These are phyloP conservation scores for Clavaria fumosa DNA, from an alignment of 768 basidiomycete genomes.

Conservation along the genomic window DNA sequence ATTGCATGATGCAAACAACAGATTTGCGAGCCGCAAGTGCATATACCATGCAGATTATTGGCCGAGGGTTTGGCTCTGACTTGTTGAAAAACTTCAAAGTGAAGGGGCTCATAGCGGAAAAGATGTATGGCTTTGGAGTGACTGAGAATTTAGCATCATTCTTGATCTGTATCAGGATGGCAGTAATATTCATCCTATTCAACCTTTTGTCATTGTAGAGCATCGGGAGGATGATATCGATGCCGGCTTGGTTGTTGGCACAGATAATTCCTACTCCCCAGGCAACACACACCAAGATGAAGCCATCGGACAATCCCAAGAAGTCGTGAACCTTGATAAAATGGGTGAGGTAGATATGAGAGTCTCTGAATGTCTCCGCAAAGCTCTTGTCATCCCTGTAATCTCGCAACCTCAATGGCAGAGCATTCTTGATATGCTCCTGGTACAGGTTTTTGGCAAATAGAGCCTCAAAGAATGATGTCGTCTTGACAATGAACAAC, in stretches of 20 bases:
- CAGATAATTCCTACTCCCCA: slow-evolving; percentile 18
- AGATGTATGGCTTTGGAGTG: slow-evolving; percentile 9
- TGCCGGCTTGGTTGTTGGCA: slow-evolving; percentile 11
- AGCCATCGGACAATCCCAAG: slow-evolving; percentile 10
- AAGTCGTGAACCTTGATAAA: slow-evolving; percentile 15
- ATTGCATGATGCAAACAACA: slow-evolving; percentile 3
- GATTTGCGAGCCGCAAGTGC: slow-evolving; percentile 1
- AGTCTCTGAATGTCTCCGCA: slow-evolving; percentile 10
- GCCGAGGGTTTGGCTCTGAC: neutral
- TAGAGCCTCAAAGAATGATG: slow-evolving; percentile 2
- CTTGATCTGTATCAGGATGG: slow-evolving; percentile 16
- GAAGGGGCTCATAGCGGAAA: slow-evolving; percentile 15
- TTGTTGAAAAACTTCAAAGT: slow-evolving; percentile 4
- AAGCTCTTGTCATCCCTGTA: slow-evolving; percentile 6
- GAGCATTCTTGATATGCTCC: slow-evolving; percentile 1
- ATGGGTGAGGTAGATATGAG: slow-evolving; percentile 14
- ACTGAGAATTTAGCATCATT: slow-evolving; percentile 11
- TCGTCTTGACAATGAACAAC: slow-evolving; percentile 3
- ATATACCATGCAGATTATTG: slow-evolving; percentile 3
- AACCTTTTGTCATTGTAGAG: slow-evolving; percentile 7
- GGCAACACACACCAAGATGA: slow-evolving; percentile 10
- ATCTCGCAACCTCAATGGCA: slow-evolving; percentile 3
- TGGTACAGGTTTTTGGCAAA: slow-evolving; percentile 2
- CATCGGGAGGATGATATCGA: slow-evolving; percentile 16
- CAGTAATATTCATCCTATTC: slow-evolving; percentile 11